Conservation (phyloP, 306 rosid species). For the Sechiopsis laciniata region DNA sequence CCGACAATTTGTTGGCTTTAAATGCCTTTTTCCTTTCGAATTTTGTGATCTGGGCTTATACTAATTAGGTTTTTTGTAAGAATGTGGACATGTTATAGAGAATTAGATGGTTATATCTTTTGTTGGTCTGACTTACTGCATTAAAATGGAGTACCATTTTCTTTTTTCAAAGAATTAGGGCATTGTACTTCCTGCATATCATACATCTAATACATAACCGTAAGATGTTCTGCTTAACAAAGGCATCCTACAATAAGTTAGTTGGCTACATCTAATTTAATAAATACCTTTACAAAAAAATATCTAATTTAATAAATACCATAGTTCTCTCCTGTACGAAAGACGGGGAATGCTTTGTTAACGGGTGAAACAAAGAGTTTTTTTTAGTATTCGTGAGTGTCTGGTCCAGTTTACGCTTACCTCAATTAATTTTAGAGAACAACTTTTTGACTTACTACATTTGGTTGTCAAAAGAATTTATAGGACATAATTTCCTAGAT, state of each 20-base stretch:
- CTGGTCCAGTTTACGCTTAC: too few species aligned
- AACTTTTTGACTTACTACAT: too few species aligned
- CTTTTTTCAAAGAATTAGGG: not conserved
- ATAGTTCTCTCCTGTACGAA: not conserved
- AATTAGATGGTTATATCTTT: not conserved
- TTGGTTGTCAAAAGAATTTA: too few species aligned
- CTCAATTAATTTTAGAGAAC: too few species aligned
- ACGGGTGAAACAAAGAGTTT: not conserved
- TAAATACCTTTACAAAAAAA: too few species aligned
- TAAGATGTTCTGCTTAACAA: not conserved
- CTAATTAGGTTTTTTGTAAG: not conserved
- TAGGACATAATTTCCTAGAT: too few species aligned
- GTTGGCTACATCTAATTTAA: conserved; percentile 5
- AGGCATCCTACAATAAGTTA: not conserved
- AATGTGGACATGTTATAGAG: not conserved
- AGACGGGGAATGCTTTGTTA: not conserved
- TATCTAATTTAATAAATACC: too few species aligned
- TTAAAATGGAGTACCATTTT: conserved; percentile 5
- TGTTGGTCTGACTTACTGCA: not conserved
- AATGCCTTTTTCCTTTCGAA: not conserved
- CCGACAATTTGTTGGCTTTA: not conserved
- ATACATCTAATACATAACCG: not conserved
- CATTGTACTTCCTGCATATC: not conserved
- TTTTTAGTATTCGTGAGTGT: too few species aligned
- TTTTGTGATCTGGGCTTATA: not conserved